Evolutionary conservation across 257 asterid genomes (phyloP).

Genomic region (Scutellaria galericulata): DNA sequence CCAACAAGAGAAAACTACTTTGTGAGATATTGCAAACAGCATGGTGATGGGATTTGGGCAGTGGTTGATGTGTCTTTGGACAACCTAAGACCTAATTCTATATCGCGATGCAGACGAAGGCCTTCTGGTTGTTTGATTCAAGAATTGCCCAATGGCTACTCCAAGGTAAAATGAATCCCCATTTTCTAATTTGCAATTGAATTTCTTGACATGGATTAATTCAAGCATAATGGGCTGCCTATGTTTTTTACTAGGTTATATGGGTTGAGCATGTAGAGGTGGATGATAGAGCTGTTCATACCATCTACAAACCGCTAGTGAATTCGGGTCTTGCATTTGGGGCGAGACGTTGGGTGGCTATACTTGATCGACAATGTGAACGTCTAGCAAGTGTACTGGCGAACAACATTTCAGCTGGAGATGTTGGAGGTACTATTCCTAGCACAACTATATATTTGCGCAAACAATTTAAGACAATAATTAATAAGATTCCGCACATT

Average conservation of each 20-base stretch:
- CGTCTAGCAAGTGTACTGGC: constrained; percentile 75
- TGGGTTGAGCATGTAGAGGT: constrained; percentile 82
- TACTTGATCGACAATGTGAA: constrained; percentile 75
- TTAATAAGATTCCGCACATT: no score
- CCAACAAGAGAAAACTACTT: constrained; percentile 80
- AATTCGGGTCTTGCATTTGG: constrained; percentile 75
- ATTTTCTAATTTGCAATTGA: no score
- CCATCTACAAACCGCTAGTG: constrained; percentile 63
- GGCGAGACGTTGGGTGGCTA: constrained; percentile 78
- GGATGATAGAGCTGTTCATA: constrained; percentile 70
- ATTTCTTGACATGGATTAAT: no score
- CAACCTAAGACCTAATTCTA: constrained; percentile 56
- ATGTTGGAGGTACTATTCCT: constrained; percentile 55
- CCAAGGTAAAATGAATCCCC: constrained; percentile 52
- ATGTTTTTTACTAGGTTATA: constrained; percentile 47
- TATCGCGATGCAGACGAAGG: constrained; percentile 62
- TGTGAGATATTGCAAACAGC: constrained; percentile 80
- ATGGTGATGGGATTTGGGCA: constrained; percentile 75
- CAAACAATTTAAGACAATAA: no score
- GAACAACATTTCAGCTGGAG: constrained; percentile 66
- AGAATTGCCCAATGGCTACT: constrained; percentile 81
- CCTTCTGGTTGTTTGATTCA: constrained; percentile 85
- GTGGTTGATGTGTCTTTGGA: constrained; percentile 83
- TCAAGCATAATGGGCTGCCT: no score
- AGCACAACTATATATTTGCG: background rate